A percentile compares a stretch with the other conserved stretches of the same genome.
Evolutionary conservation across 768 basidiomycete species (phyloP).

Genomic region (Suillus spraguei): DNA sequence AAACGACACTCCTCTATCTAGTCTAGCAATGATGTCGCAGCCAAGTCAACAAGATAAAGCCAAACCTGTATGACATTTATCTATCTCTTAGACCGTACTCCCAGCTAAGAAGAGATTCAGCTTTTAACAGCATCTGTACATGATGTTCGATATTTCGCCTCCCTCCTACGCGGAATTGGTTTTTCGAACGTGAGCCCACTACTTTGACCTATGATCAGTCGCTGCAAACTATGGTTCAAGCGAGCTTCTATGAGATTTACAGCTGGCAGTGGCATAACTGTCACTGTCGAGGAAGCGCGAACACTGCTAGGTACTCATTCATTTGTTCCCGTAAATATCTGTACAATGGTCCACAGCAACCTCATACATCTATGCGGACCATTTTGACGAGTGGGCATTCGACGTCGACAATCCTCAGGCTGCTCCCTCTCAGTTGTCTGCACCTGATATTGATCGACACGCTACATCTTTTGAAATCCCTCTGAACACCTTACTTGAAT

Average conservation of each 20-base stretch:
- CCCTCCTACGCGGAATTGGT: conserved; percentile 81
- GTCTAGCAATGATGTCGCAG: conserved; percentile 15
- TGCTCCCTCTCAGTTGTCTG: conserved; percentile 24
- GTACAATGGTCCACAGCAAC: conserved; percentile 55
- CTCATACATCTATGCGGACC: conserved; percentile 75
- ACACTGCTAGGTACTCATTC: conserved; percentile 68
- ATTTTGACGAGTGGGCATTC: conserved; percentile 83
- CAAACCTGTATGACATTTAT: conserved; percentile 3
- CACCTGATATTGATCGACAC: conserved; percentile 20
- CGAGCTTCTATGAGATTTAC: conserved; percentile 77
- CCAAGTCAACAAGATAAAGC: conserved; percentile 25
- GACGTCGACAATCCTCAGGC: conserved; percentile 40
- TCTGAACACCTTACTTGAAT: conserved; percentile 85
- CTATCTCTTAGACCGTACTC: not conserved
- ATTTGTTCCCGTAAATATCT: conserved; percentile 10
- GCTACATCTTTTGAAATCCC: conserved; percentile 75
- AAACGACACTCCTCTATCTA: too few relatives aligned
- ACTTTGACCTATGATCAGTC: conserved; percentile 1
- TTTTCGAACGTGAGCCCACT: conserved; percentile 71
- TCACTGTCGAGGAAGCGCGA: conserved; percentile 85
- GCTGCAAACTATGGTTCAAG: conserved; percentile 38
- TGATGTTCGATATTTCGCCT: conserved; percentile 81
- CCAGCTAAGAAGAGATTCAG: conserved; percentile 24
- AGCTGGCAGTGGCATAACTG: conserved; percentile 61
- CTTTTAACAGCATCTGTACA: conserved; percentile 73